phyloP scores from a whole-genome alignment of 805 yeast species.

The Ogataea naganishii region DNA sequence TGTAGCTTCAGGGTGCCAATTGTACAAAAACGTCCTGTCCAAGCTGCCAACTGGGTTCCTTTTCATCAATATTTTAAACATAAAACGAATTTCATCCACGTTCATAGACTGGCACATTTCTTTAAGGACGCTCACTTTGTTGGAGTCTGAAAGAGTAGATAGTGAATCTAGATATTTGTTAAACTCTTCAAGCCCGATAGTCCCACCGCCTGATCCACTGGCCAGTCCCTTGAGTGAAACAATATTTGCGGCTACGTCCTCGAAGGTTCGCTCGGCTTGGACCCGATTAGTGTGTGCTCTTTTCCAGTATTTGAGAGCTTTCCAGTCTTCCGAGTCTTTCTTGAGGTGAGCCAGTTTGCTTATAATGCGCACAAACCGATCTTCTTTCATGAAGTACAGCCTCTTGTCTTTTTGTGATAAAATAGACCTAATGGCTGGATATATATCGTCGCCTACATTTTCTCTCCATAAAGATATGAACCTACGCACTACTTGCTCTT shows the following conservation, averaged over 20 bases:
- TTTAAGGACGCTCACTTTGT: constrained; percentile 31
- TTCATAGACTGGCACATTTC: constrained; percentile 46
- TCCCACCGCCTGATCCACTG: constrained; percentile 17
- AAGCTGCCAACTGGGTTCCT: constrained; percentile 49
- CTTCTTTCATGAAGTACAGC: constrained; percentile 56
- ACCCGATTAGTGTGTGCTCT: constrained; percentile 25
- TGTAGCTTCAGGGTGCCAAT: constrained; percentile 78
- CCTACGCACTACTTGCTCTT: constrained; percentile 14
- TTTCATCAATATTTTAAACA: constrained; percentile 59
- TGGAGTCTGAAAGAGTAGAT: constrained; percentile 15
- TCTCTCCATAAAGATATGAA: constrained; percentile 45
- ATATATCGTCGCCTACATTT: constrained; percentile 53
- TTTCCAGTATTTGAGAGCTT: constrained; percentile 39
- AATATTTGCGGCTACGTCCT: constrained; percentile 38
- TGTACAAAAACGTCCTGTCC: constrained; percentile 45
- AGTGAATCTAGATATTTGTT: constrained; percentile 38
- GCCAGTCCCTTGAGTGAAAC: constrained; percentile 30
- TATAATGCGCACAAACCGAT: constrained; percentile 42
- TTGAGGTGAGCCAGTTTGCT: constrained; percentile 49
- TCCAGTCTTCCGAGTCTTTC: constrained; percentile 52
- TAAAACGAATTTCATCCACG: constrained; percentile 56
- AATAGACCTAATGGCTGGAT: constrained; percentile 54
- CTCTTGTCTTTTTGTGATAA: constrained; percentile 55
- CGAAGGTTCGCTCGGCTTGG: constrained; percentile 34
- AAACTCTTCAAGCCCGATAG: constrained; percentile 38